These are phyloP conservation scores for Neonectria sp. DNA, from an alignment of 2,329 filamentous ascomycete genomes.

Conservation along the genomic window DNA sequence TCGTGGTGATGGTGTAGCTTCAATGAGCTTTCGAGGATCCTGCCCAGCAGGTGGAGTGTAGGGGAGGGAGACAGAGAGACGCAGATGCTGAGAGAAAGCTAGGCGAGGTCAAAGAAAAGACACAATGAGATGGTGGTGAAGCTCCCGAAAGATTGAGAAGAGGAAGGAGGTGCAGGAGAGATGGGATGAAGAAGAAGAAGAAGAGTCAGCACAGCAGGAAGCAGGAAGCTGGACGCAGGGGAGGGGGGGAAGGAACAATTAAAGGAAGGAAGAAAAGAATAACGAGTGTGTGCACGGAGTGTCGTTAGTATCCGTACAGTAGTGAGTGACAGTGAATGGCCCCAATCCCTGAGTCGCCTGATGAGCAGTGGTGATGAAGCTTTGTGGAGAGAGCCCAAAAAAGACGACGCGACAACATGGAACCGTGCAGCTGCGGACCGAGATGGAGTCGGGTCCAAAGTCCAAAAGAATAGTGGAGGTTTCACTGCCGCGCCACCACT, in stretches of 20 bases:
- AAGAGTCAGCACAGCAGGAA: conserved; percentile 23
- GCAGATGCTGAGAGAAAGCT: background rate
- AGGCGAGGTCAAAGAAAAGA: conserved; percentile 12
- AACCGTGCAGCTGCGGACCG: conserved; percentile 1
- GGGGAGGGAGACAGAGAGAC: conserved; percentile 6
- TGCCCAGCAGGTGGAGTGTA: conserved; percentile 43
- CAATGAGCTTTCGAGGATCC: conserved; percentile 27
- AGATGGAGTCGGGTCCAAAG: conserved; percentile 11
- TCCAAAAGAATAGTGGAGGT: conserved; percentile 1
- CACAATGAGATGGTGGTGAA: conserved; percentile 10
- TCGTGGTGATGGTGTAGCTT: conserved; percentile 1
- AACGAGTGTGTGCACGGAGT: background rate
- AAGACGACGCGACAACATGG: conserved; percentile 23
- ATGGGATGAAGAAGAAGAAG: conserved; percentile 30
- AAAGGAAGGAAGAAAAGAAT: conserved; percentile 23
- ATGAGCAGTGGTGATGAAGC: conserved; percentile 18
- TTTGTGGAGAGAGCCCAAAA: conserved; percentile 23
- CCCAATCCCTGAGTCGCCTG: conserved; percentile 23
- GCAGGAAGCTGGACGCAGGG: conserved; percentile 19
- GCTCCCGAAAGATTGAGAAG: background rate
- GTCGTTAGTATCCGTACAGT: background rate
- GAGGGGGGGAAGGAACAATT: conserved; percentile 23
- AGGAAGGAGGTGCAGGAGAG: conserved; percentile 14
- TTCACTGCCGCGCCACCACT: conserved; percentile 31
- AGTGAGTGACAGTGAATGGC: conserved; percentile 2